Evolutionary conservation across 2,329 filamentous ascomycete genomes (phyloP).

Genomic region (Colletotrichum navitas): DNA sequence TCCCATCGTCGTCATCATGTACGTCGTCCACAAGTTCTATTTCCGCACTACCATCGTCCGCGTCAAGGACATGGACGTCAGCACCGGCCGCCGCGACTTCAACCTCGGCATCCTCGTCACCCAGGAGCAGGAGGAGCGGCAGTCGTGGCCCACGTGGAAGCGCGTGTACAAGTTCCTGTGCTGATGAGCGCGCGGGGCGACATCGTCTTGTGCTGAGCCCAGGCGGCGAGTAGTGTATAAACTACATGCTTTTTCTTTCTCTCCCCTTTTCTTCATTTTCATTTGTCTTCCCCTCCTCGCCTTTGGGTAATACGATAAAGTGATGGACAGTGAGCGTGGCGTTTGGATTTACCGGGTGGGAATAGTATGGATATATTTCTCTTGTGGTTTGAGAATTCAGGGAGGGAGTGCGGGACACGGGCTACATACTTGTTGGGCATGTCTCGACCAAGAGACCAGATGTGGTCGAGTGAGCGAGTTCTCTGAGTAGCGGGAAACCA

Average conservation of each 20-base stretch:
- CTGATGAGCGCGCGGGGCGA: slow-evolving; percentile 51
- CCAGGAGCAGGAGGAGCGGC: slow-evolving; percentile 82
- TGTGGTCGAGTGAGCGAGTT: background rate
- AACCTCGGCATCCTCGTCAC: slow-evolving; percentile 83
- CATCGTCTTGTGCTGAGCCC: no score
- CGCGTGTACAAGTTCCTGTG: slow-evolving; percentile 80
- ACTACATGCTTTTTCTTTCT: background rate
- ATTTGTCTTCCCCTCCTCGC: background rate
- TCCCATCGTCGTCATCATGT: slow-evolving; percentile 77
- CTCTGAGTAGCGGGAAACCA: background rate
- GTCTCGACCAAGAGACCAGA: background rate
- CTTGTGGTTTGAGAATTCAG: background rate
- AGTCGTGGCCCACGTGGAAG: slow-evolving; percentile 82
- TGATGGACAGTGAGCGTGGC: slow-evolving; percentile 13
- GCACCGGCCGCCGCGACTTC: slow-evolving; percentile 86
- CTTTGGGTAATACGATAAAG: background rate
- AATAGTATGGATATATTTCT: background rate
- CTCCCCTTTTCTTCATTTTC: background rate
- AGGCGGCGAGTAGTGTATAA: background rate
- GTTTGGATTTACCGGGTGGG: background rate
- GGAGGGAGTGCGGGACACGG: background rate
- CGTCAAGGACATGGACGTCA: slow-evolving; percentile 83
- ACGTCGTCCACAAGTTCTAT: slow-evolving; percentile 80
- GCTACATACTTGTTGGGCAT: background rate
- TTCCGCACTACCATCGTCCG: slow-evolving; percentile 77